Conservation (phyloP, 2,329 filamentous ascomycete genomes). For the Epicoccum sorghinum region DNA sequence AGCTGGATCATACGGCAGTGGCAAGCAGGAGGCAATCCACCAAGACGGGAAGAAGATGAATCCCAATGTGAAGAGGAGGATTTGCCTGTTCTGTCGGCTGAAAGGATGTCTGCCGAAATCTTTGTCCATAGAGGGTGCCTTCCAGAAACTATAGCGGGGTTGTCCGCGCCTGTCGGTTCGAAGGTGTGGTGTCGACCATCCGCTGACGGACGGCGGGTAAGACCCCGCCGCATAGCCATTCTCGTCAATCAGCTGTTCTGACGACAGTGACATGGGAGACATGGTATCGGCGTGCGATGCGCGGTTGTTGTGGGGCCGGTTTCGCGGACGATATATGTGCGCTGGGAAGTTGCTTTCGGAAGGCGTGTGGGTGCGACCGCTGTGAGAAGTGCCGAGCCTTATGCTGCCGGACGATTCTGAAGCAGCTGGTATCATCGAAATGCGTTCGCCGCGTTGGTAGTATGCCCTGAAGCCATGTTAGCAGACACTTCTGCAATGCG, state of each 20-base stretch:
- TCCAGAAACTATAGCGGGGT: conserved; percentile 68
- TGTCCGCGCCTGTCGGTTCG: conserved; percentile 51
- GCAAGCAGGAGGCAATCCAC: conserved; percentile 72
- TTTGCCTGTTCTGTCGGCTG: conserved; percentile 74
- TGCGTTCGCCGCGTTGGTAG: conserved; percentile 46
- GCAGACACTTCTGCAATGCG: background rate
- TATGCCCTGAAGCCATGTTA: conserved; percentile 38
- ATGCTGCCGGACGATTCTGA: conserved; percentile 43
- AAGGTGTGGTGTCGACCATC: conserved; percentile 45
- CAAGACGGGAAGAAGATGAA: conserved; percentile 72
- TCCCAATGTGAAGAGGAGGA: conserved; percentile 75
- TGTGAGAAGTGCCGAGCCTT: conserved; percentile 42
- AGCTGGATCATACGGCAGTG: conserved; percentile 67
- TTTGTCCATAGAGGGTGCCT: conserved; percentile 73
- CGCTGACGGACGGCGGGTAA: conserved; percentile 32
- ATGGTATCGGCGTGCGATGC: conserved; percentile 38
- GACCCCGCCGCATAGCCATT: conserved; percentile 37
- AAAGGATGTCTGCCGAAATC: conserved; percentile 65
- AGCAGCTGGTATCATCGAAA: conserved; percentile 42
- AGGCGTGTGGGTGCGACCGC: conserved; percentile 44
- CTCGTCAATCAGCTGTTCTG: conserved; percentile 38
- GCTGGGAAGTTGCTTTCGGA: conserved; percentile 47
- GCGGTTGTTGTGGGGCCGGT: conserved; percentile 41
- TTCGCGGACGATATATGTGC: conserved; percentile 47
- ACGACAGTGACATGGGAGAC: conserved; percentile 37